Evolutionary conservation across 2,329 filamentous ascomycete genomes (phyloP).

Genomic region (Pyrenophora teres): DNA sequence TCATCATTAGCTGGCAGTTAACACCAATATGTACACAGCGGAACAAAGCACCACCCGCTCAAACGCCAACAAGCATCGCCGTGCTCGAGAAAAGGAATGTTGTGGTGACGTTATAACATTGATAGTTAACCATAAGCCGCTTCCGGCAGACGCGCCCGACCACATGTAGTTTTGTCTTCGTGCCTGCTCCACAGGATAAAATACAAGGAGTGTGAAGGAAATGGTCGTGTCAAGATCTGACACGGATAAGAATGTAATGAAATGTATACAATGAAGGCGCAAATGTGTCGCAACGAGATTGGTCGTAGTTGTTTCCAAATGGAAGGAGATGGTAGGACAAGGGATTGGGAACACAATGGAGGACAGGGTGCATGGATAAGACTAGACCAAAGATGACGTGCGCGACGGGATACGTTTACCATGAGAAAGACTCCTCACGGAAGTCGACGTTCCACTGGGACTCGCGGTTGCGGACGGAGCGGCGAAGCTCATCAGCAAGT

Average conservation of each 20-base stretch:
- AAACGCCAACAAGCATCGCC: conserved; percentile 12
- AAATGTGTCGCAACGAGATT: conserved; percentile 19
- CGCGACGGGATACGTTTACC: conserved; percentile 47
- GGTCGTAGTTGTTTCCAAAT: conserved; percentile 10
- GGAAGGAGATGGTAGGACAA: conserved; percentile 8
- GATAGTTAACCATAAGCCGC: conserved; percentile 11
- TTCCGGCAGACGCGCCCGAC: conserved; percentile 2
- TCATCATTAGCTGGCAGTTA: not conserved
- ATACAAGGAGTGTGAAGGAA: conserved; percentile 24
- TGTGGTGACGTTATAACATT: conserved; percentile 25
- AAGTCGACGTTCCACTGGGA: conserved; percentile 73
- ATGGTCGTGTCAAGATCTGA: conserved; percentile 15
- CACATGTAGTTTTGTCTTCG: conserved; percentile 18
- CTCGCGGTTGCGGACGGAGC: conserved; percentile 68
- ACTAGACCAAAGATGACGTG: conserved; percentile 9
- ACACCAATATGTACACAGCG: conserved; percentile 2
- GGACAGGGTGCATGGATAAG: conserved; percentile 23
- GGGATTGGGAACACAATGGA: conserved; percentile 13
- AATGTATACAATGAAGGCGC: conserved; percentile 39
- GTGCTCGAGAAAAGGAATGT: conserved; percentile 2
- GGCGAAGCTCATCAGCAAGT: conserved; percentile 74
- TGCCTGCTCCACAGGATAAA: conserved; percentile 18
- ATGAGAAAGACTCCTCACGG: conserved; percentile 76
- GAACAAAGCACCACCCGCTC: not conserved
- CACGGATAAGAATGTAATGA: conserved; percentile 26